Evolutionary conservation across 2,329 filamentous ascomycete species (phyloP), one percentile per base, ranked within the genome.

Genomic region (Penicillium sp.): DNA sequence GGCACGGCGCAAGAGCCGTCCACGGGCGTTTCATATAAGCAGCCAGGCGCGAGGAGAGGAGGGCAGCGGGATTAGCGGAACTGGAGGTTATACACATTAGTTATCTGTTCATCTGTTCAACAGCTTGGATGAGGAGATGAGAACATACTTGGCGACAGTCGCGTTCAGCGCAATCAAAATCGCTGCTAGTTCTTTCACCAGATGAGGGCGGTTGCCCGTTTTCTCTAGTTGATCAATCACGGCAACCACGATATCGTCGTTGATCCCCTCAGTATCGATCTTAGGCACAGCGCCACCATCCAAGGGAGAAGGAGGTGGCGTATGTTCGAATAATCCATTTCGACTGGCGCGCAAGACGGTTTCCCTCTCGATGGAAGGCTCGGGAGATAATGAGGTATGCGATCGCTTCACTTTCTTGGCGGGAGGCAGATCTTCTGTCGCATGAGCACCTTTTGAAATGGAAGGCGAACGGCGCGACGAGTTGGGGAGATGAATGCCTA

Each of bases 191-290:
- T 97, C 93, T 77, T 96, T 97, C 60, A 97, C 91, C 26, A 97
- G 81, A 75, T 97, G 93, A 52, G 94, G 94, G 51, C 92, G 84
- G 75, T 99, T 99, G 58, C 87, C 89, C 1, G 92, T 95, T 71
- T 89, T 89, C 73, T 96, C 88, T 52, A 99, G 80, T 76, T 96
- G 92, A 64, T 90, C 78, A 67, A 97, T 91, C 45, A 95, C 91
- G 14, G 87, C 91, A 70, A 95, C 88, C 48, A 99, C 93, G 65
- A 99, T 96, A 68, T 96, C 92, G 73, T 99, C 94, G 70, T 92
- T 91, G 75, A 97, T 92, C 34, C 86, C 85, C 61, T 92, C 87
- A 48, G 91, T 83, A 72, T 95, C 89, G 68, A 94, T 84, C 69
- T 87, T 88, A 52, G 57, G 71, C 55, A 77, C 75, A 54, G 67